Conservation (phyloP, 2,329 filamentous ascomycete genomes). For the Trichoderma atroviride region DNA sequence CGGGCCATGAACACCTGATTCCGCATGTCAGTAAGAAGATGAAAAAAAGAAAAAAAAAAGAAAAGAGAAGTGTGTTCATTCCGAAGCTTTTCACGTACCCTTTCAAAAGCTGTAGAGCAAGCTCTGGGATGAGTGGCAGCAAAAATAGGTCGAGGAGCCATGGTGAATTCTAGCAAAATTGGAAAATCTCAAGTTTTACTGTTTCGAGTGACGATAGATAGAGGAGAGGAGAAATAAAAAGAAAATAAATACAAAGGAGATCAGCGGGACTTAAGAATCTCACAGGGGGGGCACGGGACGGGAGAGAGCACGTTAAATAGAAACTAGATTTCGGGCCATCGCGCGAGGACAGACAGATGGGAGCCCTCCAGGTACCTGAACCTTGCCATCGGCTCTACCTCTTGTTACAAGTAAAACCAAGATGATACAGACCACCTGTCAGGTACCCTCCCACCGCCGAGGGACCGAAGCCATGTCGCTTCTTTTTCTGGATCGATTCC, state of each 20-base stretch:
- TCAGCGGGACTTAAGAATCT: neutral
- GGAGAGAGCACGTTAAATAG: neutral
- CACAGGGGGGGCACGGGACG: neutral
- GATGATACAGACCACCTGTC: neutral
- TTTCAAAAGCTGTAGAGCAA: conserved; percentile 95
- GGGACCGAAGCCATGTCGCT: conserved; percentile 13
- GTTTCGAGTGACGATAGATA: neutral
- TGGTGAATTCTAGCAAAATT: conserved; percentile 43
- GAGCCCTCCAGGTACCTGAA: conserved; percentile 3
- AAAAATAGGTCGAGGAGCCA: conserved; percentile 77
- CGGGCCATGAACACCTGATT: conserved; percentile 93
- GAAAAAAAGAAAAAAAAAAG: neutral
- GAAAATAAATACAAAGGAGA: neutral
- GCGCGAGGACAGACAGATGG: neutral
- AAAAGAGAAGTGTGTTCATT: neutral
- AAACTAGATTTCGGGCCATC: conserved; percentile 1
- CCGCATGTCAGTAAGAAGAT: neutral
- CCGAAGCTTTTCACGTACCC: conserved; percentile 57
- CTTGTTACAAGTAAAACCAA: neutral
- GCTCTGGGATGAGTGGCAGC: conserved; percentile 91
- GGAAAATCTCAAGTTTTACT: neutral
- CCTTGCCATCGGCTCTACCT: neutral
- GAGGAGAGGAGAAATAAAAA: neutral
- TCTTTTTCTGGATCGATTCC: conserved; percentile 5
- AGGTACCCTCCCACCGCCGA: neutral